Evolutionary conservation across 257 asterid genomes (phyloP).

Genomic region (Leonotis leonurus): DNA sequence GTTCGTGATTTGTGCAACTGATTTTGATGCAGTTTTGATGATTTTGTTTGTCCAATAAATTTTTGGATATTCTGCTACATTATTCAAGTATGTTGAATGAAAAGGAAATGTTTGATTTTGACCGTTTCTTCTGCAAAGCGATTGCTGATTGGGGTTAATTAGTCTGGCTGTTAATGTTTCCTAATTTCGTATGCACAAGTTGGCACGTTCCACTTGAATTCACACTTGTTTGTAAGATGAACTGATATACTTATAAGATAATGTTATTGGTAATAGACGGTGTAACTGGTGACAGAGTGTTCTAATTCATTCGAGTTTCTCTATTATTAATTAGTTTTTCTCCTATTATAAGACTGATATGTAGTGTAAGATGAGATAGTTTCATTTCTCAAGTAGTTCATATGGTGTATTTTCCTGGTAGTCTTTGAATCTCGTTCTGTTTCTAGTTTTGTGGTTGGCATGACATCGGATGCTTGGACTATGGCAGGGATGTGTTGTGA

Average conservation of each 20-base stretch:
- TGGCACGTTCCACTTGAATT: neutral
- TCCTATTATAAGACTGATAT: neutral
- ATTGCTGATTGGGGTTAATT: slow-evolving; percentile 1
- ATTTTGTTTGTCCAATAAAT: neutral
- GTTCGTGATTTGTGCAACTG: neutral
- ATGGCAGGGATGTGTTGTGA: neutral
- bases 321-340: neutral
- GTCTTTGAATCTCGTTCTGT: neutral
- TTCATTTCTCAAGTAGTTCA: no score
- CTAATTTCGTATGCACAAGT: neutral
- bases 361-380: no score
- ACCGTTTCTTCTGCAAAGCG: neutral
- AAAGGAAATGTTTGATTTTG: neutral
- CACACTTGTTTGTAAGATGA: no score
- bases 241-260: no score
- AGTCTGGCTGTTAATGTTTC: neutral
- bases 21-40: neutral
- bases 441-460: neutral
- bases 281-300: neutral
- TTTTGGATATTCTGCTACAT: neutral
- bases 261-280: neutral
- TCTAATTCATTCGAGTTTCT: neutral
- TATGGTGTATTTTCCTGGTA: neutral
- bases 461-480: no score
- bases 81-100: neutral